Conservation (phyloP, 148 eudicot species). For the Vaccinium macrocarpon region DNA sequence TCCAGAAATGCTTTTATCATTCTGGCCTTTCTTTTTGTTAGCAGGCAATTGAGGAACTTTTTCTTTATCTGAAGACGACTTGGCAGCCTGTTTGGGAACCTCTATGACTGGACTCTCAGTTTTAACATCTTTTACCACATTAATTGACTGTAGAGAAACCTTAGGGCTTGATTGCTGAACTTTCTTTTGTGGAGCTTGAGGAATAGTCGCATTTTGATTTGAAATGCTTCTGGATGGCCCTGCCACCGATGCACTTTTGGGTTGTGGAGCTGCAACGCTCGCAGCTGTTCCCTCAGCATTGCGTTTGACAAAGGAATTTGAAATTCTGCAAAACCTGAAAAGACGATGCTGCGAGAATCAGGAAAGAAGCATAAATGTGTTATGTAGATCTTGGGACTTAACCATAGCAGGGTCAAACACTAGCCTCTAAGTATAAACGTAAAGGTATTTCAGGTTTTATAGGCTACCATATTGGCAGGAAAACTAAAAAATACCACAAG, state of each 20-base stretch:
- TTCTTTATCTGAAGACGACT: constrained; percentile 45
- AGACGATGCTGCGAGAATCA: constrained; percentile 6
- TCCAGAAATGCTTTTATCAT: constrained; percentile 50
- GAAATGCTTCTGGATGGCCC: constrained; percentile 35
- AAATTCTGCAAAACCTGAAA: constrained; percentile 81
- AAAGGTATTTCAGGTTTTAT: neutral
- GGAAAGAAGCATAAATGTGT: neutral
- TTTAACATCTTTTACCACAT: constrained; percentile 32
- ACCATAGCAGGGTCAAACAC: neutral
- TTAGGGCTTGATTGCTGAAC: constrained; percentile 51
- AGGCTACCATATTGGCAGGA: neutral
- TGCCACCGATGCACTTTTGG: constrained; percentile 35
- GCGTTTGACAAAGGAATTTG: constrained; percentile 72
- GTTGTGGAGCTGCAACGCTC: constrained; percentile 31
- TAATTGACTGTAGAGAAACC: constrained; percentile 29
- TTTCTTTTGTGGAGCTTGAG: constrained; percentile 48
- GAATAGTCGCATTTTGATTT: constrained; percentile 29
- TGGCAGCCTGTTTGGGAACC: constrained; percentile 32
- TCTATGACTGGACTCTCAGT: constrained; percentile 31
- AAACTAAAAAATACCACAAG: neutral
- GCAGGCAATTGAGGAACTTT: constrained; percentile 40
- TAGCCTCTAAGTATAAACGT: neutral
- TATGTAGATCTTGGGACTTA: neutral
- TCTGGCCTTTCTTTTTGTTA: constrained; percentile 51
- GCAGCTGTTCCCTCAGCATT: constrained; percentile 41